Base-by-base conservation (phyloP, 208 protist species). In the Crithidia fasciculata region DNA sequence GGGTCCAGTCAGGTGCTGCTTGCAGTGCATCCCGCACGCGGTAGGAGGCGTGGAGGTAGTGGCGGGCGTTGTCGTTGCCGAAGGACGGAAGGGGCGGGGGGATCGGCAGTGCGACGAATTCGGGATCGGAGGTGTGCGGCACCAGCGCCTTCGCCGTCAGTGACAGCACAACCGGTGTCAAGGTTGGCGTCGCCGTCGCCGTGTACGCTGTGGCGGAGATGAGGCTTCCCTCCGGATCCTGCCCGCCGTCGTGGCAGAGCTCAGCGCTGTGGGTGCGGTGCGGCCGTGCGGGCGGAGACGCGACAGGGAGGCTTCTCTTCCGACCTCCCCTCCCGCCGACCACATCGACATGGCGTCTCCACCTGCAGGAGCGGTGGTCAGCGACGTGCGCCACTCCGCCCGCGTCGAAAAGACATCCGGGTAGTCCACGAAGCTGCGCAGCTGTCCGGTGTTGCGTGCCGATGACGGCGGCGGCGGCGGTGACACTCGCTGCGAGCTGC, bases 11-110 rank as follows among this genome's bases (percentile, higher is more conserved):
- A 19, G 57, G 39, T 15, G 59, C 18, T 8, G 15, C 36, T 2
- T 54, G 61, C 16, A 81, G 55, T 16, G 8, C 15, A 9, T 52
- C 50, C 19, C 54, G 56, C n/a, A 67, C n/a, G 63, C 76, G 76
- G 58, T 67, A 50, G 36, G 58, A 55, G 9, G 62, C 63, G 9
- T 68, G 62, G 44, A 72, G 63, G 5, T 60, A 49, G 16, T 37
- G 55, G 39, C 57, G 49, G 41, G 66, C 62, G 43, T 47, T 44
- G 4, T 71, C 41, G 12, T 13, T 8, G 2, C 2, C 45, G 13
- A 52, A 10, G 8, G 64, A 36, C 13, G 37, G 52, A 8, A 44
- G 9, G 4, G 45, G 18, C 52, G 64, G 59, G 5, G 40, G 37
- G 52, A 59, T 37, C 52, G 64, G 64, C n/a, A 52, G 45, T 49